phyloP scores from a whole-genome alignment of 805 yeast genomes.

The Hanseniaspora clermontiae region DNA sequence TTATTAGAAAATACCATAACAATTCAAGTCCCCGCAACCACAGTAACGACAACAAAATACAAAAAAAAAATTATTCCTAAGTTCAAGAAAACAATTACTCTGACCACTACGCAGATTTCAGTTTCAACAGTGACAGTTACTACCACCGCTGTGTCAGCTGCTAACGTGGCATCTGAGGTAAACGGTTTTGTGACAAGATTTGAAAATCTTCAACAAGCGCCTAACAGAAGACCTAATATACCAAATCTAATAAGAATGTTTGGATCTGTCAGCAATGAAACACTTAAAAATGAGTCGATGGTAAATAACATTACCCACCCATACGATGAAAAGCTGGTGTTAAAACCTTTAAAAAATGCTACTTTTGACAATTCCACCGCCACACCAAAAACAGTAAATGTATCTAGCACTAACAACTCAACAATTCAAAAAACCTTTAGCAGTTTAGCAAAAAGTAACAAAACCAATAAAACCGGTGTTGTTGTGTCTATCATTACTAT shows the following conservation, averaged over 20 bases:
- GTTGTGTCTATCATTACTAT: not conserved
- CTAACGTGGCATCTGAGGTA: not conserved
- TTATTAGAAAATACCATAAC: slow-evolving; percentile 17
- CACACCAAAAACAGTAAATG: not conserved
- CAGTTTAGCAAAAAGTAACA: not conserved
- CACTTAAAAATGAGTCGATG: not conserved
- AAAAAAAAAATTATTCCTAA: slow-evolving; percentile 20
- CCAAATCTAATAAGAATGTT: slow-evolving; percentile 1
- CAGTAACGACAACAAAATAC: slow-evolving; percentile 17
- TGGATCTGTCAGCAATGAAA: not conserved
- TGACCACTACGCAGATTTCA: slow-evolving; percentile 18
- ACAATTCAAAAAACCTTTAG: not conserved
- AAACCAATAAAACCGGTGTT: not conserved
- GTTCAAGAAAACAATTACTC: slow-evolving; percentile 20
- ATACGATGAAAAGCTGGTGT: not conserved
- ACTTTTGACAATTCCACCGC: not conserved
- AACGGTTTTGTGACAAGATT: not conserved
- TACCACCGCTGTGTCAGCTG: slow-evolving; percentile 16
- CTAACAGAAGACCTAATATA: slow-evolving; percentile 1
- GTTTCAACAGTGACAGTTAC: slow-evolving; percentile 13
- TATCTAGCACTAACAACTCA: not conserved
- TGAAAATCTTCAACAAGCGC: not conserved
- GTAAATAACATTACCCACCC: not conserved
- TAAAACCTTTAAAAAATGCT: not conserved
- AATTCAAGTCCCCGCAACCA: slow-evolving; percentile 14